Base-by-base conservation (phyloP, 2,329 filamentous ascomycete species). In the Calonectria henricotiae region DNA sequence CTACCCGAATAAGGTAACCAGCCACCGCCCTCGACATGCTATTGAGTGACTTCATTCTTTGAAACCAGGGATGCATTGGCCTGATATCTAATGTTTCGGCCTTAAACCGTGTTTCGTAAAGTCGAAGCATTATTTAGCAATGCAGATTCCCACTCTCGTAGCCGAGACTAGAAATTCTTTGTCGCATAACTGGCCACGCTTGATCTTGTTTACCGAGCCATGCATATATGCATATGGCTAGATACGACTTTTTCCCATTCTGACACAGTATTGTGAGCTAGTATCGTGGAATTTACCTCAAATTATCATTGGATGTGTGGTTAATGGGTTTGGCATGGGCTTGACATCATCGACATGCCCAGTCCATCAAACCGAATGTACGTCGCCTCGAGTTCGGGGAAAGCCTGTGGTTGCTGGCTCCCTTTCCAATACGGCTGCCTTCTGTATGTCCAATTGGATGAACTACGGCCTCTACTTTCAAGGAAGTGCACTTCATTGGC, bases 381-480 rank as follows among this genome's bases (percentile, higher is more conserved):
- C 77, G 8, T 75, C 75, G 15, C 74, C 82, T 12, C 76, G 78
- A 47, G 77, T 83, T 62, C 80, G 85, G 30, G 86, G 85, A 4
- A 83, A 83, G 58, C 80, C 86, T n/a, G 83, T 87, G 44, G 84
- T 85, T 3, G 81, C 85, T 0, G 83, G 80, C n/a, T 80, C 79
- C 1, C 78, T 80, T 27, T 82, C 82, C 44, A 85, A 83, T 27
- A 85, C 83, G 7, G 74, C 81, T 4, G 83, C 82, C 12, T 85
- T 87, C 43, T 85, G 84, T 23, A 79, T 87, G 6, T 83, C 85
- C 7, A 86, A 86, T 73, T 87, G 85, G 85, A 80, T 86, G 65
- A 83, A 82, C 74, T 86, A 85, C 65, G 81, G 65, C 11, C 82
- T 86, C 4, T 85, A 81, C 63, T 79, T 78, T 70, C 74, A 77